Conservation (phyloP, 2,329 filamentous ascomycete species). For the Xylaria digitata region DNA sequence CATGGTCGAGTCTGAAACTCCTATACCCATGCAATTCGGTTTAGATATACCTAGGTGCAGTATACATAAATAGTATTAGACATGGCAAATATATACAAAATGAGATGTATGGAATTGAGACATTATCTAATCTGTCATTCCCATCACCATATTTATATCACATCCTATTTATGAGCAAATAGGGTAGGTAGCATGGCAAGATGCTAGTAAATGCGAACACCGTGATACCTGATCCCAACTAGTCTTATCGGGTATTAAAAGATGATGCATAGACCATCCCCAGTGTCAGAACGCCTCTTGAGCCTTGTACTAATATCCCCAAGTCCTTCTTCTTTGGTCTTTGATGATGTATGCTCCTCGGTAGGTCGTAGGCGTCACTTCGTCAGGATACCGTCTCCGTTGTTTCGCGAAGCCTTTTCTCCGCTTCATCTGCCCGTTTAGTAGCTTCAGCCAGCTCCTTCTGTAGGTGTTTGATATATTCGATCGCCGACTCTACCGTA, state of each 20-base stretch:
- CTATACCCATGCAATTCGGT: not conserved
- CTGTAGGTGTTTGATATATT: conserved; percentile 90
- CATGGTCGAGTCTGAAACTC: not conserved
- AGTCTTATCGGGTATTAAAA: conserved; percentile 3
- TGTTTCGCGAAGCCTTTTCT: conserved; percentile 65
- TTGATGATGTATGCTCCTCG: not conserved
- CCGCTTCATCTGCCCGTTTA: conserved; percentile 71
- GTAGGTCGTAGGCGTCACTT: not conserved
- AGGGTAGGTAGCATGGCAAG: not conserved
- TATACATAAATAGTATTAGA: conserved; percentile 1
- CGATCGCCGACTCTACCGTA: conserved; percentile 96
- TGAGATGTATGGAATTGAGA: conserved; percentile 1
- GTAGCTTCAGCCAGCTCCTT: conserved; percentile 75
- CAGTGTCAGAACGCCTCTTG: conserved; percentile 4
- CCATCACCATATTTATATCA: conserved; percentile 1
- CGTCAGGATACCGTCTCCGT: conserved; percentile 10
- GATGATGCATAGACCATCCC: conserved; percentile 1
- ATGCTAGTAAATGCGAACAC: not conserved
- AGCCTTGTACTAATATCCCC: not conserved
- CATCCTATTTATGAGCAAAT: conserved; percentile 4
- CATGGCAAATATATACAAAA: conserved; percentile 18
- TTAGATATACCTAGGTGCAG: not conserved
- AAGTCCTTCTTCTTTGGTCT: not conserved
- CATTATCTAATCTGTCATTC: conserved; percentile 14
- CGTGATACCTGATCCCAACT: conserved; percentile 2